A percentile compares a stretch with the other conserved stretches of the same genome.
These are phyloP conservation scores for Alternaria gansuensis DNA, from an alignment of 2,329 filamentous ascomycete genomes.

Conservation along the genomic window DNA sequence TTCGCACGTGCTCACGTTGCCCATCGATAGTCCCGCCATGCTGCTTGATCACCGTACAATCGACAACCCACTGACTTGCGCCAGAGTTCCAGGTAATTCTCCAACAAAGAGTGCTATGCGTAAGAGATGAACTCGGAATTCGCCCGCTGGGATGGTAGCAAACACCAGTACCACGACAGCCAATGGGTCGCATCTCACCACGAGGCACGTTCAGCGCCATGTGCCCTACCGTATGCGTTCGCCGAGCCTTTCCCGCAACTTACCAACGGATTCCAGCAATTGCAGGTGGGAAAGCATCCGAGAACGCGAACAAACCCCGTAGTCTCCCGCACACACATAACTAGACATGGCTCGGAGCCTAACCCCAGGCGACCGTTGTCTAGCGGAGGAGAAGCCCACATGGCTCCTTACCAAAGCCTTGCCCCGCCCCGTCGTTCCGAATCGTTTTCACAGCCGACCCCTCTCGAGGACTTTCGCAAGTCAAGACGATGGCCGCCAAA, in stretches of 20 bases:
- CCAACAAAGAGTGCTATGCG: conserved; percentile 45
- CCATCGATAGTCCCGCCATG: conserved; percentile 20
- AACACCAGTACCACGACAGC: conserved; percentile 45
- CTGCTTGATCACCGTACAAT: conserved; percentile 7
- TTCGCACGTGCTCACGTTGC: conserved; percentile 18
- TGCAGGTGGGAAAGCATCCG: conserved; percentile 39
- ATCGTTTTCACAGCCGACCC: conserved; percentile 50
- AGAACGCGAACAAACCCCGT: conserved; percentile 49
- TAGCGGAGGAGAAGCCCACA: conserved; percentile 43
- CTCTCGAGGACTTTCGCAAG: conserved; percentile 50
- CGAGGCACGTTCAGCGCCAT: conserved; percentile 36
- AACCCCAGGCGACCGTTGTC: conserved; percentile 44
- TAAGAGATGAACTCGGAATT: conserved; percentile 52
- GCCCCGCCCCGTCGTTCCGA: conserved; percentile 42
- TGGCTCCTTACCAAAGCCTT: conserved; percentile 39
- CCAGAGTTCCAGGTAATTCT: conserved; percentile 34
- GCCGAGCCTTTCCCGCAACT: conserved; percentile 38
- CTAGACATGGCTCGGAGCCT: conserved; percentile 50
- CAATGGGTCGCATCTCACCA: conserved; percentile 38
- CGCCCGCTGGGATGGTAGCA: conserved; percentile 46
- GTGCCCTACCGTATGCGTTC: conserved; percentile 40
- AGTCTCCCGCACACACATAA: conserved; percentile 46
- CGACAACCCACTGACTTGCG: conserved; percentile 37
- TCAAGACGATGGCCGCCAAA: conserved; percentile 53
- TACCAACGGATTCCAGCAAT: conserved; percentile 36